Evolutionary conservation across 164 flowering plant genomes (phyloP), one percentile per base, ranked within the genome.

Genomic region (Magnolia changhungtana): DNA sequence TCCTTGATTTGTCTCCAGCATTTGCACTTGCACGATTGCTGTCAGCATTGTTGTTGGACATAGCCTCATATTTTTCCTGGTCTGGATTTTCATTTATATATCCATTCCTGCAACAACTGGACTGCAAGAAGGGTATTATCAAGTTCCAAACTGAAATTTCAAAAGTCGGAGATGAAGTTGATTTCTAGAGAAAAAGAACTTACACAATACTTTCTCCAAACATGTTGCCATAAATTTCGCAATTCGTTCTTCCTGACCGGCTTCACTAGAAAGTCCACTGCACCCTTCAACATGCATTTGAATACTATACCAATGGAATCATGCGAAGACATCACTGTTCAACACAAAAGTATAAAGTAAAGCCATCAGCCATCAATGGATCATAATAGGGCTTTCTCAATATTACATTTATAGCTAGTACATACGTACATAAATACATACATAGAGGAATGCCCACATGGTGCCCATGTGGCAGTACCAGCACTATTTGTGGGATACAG

Each of bases 271-370:
- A 85, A 88, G 78, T 88, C 90, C 27, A 84, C 84, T 13, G 90
- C 90, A 75, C 90, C 90, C 49, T 82, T 85, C 37, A 84, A 69
- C 89, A 88, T 83, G 82, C 90, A 86, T 74, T 88, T 85, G 65
- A 86, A 85, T 20, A 86, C 90, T 75, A 84, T 72, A 68, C 86
- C 78, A 67, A 83, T 75, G 55, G 90, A 85, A 80, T 88, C 88
- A 1, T 85, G 85, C 1, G 89, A 85, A 49, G 90, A 88, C 90
- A 86, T 88, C 89, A 88, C 90, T 88, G 82, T 68, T 58, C 50
- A 50, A 73, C 68, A 73, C 4, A 7, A 63, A 64, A 3, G 7
- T 14, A n/a, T 65, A 50, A 65, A 68, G 23, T 50, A 10, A 68
- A 69, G 58, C 13, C 51, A 37, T 37, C 45, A 37, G 45, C 45